These are phyloP conservation scores for Pterocarpus macrocarpus DNA, from an alignment of 306 rosid genomes.

Conservation along the genomic window DNA sequence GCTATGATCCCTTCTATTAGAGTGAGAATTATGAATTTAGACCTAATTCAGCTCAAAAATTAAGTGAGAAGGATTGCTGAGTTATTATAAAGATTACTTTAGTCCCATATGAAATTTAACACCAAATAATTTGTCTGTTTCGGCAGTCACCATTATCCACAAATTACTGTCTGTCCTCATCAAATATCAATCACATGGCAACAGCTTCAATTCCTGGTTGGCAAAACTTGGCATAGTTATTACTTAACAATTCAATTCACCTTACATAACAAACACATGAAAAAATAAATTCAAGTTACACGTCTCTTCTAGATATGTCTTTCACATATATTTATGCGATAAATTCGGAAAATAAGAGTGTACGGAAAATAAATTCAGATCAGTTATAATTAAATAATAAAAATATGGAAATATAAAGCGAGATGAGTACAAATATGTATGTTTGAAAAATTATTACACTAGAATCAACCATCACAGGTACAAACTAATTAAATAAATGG, in stretches of 20 bases:
- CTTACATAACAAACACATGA: not conserved
- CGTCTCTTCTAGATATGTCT: too few relatives aligned
- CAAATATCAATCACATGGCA: not conserved
- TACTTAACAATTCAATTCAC: not conserved
- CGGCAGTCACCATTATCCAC: not conserved
- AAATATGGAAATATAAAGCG: not conserved
- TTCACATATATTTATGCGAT: too few relatives aligned
- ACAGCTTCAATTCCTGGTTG: slow-evolving; percentile 18
- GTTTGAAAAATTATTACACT: not conserved
- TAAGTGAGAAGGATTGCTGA: not conserved
- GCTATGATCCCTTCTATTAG: not conserved
- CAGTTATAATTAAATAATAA: not conserved
- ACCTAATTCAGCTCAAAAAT: not conserved
- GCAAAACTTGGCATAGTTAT: not conserved
- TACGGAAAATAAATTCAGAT: too few relatives aligned
- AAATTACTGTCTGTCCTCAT: slow-evolving; percentile 5
- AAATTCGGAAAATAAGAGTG: too few relatives aligned
- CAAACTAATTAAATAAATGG: not conserved
- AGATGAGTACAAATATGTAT: too few relatives aligned
- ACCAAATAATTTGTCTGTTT: not conserved
- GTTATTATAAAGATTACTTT: not conserved
- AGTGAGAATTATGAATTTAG: not conserved
- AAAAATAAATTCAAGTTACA: too few relatives aligned
- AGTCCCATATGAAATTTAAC: not conserved
- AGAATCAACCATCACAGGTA: not conserved